A percentile compares a stretch with the other conserved stretches of the same genome.
Evolutionary conservation across 345 rosid species (phyloP).

Genomic region (Leavenworthia alabamica): DNA sequence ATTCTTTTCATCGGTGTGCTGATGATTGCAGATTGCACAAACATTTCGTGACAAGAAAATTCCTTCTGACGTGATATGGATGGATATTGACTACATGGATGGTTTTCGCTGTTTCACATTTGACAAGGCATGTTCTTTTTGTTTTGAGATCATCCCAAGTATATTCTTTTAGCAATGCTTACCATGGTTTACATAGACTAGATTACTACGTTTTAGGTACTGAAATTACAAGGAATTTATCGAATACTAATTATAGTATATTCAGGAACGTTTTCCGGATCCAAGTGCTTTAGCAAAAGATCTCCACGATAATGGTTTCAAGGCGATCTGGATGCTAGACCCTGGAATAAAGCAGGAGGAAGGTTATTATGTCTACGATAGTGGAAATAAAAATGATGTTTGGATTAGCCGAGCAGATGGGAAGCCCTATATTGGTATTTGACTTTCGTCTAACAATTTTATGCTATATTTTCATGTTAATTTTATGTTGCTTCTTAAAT

Average conservation of each 20-base stretch:
- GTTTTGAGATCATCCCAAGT: background rate
- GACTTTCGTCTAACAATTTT: background rate
- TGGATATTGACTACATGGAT: conserved; percentile 99
- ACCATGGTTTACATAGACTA: background rate
- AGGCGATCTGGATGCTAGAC: conserved; percentile 96
- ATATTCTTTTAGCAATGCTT: background rate
- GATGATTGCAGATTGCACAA: conserved; percentile 49
- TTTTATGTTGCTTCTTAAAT: background rate
- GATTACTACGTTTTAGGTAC: background rate
- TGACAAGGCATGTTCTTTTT: conserved; percentile 54
- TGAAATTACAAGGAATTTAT: background rate
- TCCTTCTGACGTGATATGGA: conserved; percentile 91
- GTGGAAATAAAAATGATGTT: conserved; percentile 52
- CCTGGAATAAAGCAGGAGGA: conserved; percentile 85
- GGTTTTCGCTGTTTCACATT: conserved; percentile 95
- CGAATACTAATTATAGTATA: conserved; percentile 17
- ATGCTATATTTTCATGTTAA: background rate
- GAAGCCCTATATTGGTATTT: conserved; percentile 55
- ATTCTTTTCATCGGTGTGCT: conserved; percentile 16
- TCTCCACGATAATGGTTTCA: conserved; percentile 64
- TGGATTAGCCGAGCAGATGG: conserved; percentile 73
- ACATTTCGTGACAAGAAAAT: conserved; percentile 75
- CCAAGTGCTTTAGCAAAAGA: conserved; percentile 54
- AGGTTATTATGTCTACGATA: conserved; percentile 59
- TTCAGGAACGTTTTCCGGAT: conserved; percentile 62